Evolutionary conservation across 345 rosid genomes (phyloP).

Genomic region (Citrus australasica): DNA sequence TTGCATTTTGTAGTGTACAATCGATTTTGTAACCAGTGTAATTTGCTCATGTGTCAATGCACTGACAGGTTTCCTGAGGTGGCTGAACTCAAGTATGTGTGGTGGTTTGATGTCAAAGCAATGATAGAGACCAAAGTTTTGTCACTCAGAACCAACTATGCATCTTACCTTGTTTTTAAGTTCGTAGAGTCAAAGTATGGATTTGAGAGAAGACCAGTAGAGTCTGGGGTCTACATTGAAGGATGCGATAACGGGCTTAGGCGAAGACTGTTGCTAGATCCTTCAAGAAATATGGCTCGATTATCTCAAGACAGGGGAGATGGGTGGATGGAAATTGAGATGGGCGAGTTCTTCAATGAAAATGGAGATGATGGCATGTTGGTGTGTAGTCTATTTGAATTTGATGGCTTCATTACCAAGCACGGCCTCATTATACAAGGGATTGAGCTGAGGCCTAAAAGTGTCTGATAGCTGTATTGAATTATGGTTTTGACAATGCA

Average conservation of each 20-base stretch:
- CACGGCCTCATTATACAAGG: conserved; percentile 35
- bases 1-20: neutral
- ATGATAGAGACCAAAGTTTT: neutral
- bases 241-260: too few species aligned
- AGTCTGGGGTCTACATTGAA: too few species aligned
- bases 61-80: conserved; percentile 24
- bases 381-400: conserved; percentile 19
- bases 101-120: conserved; percentile 17
- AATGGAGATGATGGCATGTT: conserved; percentile 27
- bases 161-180: too few species aligned
- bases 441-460: conserved; percentile 42
- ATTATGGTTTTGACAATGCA: neutral
- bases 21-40: neutral
- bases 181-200: too few species aligned
- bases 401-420: conserved; percentile 5
- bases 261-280: neutral
- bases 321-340: conserved; percentile 40
- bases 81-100: conserved; percentile 15
- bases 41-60: neutral
- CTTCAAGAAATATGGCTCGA: neutral
- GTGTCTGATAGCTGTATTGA: neutral
- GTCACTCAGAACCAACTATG: too few species aligned
- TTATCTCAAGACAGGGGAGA: conserved; percentile 21
- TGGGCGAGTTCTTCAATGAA: neutral
- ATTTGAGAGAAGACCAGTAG: too few species aligned